A percentile compares a stretch with the other conserved stretches of the same genome.
Evolutionary conservation across 148 eudicot species (phyloP).

Genomic region (Polygonum aviculare): DNA sequence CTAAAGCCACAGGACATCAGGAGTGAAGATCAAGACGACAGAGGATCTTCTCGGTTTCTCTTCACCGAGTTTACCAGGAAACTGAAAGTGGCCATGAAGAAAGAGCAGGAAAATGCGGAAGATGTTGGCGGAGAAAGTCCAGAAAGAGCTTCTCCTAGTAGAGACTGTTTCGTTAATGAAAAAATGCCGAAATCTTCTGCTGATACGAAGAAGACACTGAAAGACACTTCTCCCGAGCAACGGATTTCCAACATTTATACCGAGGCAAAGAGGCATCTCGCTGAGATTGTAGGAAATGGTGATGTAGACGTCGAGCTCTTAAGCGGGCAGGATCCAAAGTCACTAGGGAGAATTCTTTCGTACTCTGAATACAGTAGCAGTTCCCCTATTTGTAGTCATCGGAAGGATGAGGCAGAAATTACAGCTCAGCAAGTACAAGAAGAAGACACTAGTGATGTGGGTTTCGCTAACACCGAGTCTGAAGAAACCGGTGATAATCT

Average conservation of each 20-base stretch:
- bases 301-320: slow-evolving; percentile 28
- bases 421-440: slow-evolving; percentile 17
- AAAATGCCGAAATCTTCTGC: slow-evolving; percentile 41
- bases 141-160: slow-evolving; percentile 68
- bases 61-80: slow-evolving; percentile 64
- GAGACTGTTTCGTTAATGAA: slow-evolving; percentile 66
- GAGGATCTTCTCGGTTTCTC: slow-evolving; percentile 53
- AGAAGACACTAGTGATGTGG: background rate
- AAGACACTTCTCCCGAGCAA: slow-evolving; percentile 29
- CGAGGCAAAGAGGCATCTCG: slow-evolving; percentile 87
- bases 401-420: slow-evolving; percentile 23
- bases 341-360: slow-evolving; percentile 80
- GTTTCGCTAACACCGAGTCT: slow-evolving; percentile 14
- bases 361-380: slow-evolving; percentile 44
- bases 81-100: slow-evolving; percentile 62
- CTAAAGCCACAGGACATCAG: slow-evolving; percentile 45
- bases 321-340: slow-evolving; percentile 38
- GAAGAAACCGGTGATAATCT: slow-evolving; percentile 18
- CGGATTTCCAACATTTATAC: slow-evolving; percentile 57
- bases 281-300: slow-evolving; percentile 59
- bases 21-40: slow-evolving; percentile 28
- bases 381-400: slow-evolving; percentile 57
- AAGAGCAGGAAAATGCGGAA: slow-evolving; percentile 43
- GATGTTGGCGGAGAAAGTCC: slow-evolving; percentile 24
- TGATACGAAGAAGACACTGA: slow-evolving; percentile 20